Evolutionary conservation across 305 asterid species (phyloP).

Genomic region (Andrographis paniculata): DNA sequence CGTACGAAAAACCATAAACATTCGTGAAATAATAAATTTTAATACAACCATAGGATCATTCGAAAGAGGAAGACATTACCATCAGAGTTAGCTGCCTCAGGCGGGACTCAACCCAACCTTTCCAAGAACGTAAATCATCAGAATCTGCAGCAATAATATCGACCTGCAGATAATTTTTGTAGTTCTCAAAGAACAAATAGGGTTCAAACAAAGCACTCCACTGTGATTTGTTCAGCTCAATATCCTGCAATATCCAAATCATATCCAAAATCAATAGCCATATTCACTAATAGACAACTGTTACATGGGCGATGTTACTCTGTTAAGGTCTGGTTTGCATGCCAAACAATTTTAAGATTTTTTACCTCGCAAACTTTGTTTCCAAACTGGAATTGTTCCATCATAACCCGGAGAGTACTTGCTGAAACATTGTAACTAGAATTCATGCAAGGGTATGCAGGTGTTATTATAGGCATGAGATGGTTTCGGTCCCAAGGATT

Average conservation of each 20-base stretch:
- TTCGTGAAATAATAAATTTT: neutral
- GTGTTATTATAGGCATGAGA: slow-evolving; percentile 95
- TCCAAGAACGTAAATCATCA: slow-evolving; percentile 95
- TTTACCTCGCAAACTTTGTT: slow-evolving; percentile 77
- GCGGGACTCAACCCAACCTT: slow-evolving; percentile 98
- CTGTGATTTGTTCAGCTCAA: slow-evolving; percentile 67
- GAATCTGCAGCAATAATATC: slow-evolving; percentile 70
- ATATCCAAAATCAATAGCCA: slow-evolving; percentile 13
- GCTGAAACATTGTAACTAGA: slow-evolving; percentile 95
- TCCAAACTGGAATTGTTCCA: slow-evolving; percentile 77
- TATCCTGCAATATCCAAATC: slow-evolving; percentile 52
- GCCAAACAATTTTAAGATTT: slow-evolving; percentile 14
- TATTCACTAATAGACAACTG: slow-evolving; percentile 4
- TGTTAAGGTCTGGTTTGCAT: too few relatives aligned
- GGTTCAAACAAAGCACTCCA: slow-evolving; percentile 84
- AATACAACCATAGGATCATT: neutral
- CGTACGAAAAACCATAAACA: neutral
- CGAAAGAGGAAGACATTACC: slow-evolving; percentile 48
- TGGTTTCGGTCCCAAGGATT: slow-evolving; percentile 77
- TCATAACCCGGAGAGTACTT: slow-evolving; percentile 89
- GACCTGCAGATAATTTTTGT: slow-evolving; percentile 85
- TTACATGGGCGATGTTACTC: slow-evolving; percentile 15
- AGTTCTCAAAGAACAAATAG: slow-evolving; percentile 74
- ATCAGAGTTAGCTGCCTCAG: slow-evolving; percentile 83
- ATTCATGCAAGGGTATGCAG: slow-evolving; percentile 99